Evolutionary conservation across 2,329 filamentous ascomycete genomes (phyloP), one percentile per base, ranked within the genome.

Genomic region (Penicillium sp.): DNA sequence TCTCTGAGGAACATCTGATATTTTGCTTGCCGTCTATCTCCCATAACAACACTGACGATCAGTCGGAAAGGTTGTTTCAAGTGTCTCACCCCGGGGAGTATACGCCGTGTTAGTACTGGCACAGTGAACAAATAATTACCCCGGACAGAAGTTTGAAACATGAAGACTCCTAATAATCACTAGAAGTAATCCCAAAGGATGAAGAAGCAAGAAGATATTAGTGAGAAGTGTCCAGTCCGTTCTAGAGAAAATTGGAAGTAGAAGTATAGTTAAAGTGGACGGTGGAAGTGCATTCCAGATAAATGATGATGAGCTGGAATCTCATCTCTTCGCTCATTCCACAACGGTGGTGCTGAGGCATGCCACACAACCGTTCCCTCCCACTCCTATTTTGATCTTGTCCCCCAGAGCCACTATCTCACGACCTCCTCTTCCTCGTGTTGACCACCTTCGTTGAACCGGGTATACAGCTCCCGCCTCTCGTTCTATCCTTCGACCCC

Each of bases 321-420:
- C 49, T 35, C 35, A 52, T 52, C 35, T 49, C 52, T 31, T 49
- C 44, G 24, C 46, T 48, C 61, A 61, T 59, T 58, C 56, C 61
- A 61, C 56, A 61, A 63, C 56, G 58, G 54, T 59, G 39, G 55
- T 56, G 55, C 53, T 55, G 42, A 61, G 56, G 61, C 54, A 63
- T 63, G 59, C 56, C 54, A 61, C 49, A 31, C n/a, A n/a, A 49
- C 45, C 43, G 45, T 49, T 39, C n/a, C 16, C 27, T 33, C 39
- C 47, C n/a, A 26, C 19, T 43, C 46, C 22, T 49, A 52, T 56
- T 55, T 51, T 48, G 53, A 47, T 58, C 50, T 24, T 35, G 26
- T 26, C 35, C 29, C 42, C 14, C 29, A 13, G 16, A 11, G 47
- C 46, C 46, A 33, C 19, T 37, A 35, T 27, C 27, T 26, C 31